These are phyloP conservation scores for Catharanthus roseus DNA, from an alignment of 257 asterid species.

Conservation along the genomic window DNA sequence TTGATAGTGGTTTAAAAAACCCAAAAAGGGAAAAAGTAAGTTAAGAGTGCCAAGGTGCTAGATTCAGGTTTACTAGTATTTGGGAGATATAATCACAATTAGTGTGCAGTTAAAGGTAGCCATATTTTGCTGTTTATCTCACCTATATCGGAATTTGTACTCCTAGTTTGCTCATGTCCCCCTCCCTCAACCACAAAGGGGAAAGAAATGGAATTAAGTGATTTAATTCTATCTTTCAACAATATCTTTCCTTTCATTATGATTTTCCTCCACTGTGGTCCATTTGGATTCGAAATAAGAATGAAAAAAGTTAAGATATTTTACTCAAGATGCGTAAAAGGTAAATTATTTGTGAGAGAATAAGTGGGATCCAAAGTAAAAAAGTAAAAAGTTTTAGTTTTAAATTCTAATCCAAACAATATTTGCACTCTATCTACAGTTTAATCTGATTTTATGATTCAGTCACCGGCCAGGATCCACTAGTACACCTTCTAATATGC, in stretches of 20 bases:
- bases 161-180: too few species aligned
- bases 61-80: neutral
- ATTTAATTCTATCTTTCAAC: neutral
- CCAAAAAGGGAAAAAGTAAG: neutral
- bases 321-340: too few species aligned
- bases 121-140: neutral
- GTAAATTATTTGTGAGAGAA: too few species aligned
- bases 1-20: neutral
- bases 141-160: neutral
- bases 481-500: too few species aligned
- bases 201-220: neutral
- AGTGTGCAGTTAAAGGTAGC: neutral
- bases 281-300: too few species aligned
- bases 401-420: too few species aligned
- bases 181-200: neutral
- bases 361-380: too few species aligned
- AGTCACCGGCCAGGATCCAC: too few species aligned
- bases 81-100: neutral
- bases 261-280: neutral
- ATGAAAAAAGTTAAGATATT: too few species aligned
- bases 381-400: too few species aligned
- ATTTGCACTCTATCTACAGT: neutral
- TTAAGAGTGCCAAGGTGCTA: neutral
- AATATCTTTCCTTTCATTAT: neutral
- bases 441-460: neutral